Base-by-base conservation (phyloP, 2,329 filamentous ascomycete genomes). In the Botrytis elliptica region DNA sequence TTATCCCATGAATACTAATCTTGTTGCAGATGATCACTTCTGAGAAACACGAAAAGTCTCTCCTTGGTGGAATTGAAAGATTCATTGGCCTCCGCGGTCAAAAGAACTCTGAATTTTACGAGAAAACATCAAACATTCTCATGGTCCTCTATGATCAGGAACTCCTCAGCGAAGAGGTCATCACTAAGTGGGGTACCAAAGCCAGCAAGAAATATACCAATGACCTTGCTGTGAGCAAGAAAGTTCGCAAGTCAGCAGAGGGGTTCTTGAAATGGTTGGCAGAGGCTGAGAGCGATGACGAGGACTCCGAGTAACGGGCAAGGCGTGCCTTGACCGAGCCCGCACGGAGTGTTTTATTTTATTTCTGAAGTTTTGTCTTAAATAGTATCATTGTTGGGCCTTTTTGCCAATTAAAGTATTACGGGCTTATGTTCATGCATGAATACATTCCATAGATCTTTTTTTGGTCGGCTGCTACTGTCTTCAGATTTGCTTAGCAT, bases 161-260 rank as follows among this genome's bases (percentile, higher is more conserved):
- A 78, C 88, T 99, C 72, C 86, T 97, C 79, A 90, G 88, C 70
- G 96, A 99, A 86, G 95, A 97, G 76, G 89, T 94, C 25, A 90
- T 97, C 82, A 93, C 91, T 84, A 91, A 92, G 79, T 99, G 96
- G 95, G 95, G 95, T 77, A 88, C 89, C 82, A 97, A 96, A 88
- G 94, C 95, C 74, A 97, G 94, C 89, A 98, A 97, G 91, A 98
- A 98, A 87, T 98, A 98, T 83, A 93, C 97, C 79, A 68, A 68
- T 40, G 95, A 98, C 82, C 84, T 97, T 75, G 82, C 91, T 75
- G 95, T 91, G 75, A 97, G 94, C 85, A 95, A 94, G 88, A 97
- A 97, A 88, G 94, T 98, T 76, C 94, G 95, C 85, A 95, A 97
- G 87, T 92, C 93, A 77, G 94, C 96, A 71, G 93, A 97, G 86